A percentile compares a stretch with the other conserved stretches of the same genome.
These are phyloP conservation scores for Brassica balearica DNA, from an alignment of 441 rosid genomes.

Conservation along the genomic window DNA sequence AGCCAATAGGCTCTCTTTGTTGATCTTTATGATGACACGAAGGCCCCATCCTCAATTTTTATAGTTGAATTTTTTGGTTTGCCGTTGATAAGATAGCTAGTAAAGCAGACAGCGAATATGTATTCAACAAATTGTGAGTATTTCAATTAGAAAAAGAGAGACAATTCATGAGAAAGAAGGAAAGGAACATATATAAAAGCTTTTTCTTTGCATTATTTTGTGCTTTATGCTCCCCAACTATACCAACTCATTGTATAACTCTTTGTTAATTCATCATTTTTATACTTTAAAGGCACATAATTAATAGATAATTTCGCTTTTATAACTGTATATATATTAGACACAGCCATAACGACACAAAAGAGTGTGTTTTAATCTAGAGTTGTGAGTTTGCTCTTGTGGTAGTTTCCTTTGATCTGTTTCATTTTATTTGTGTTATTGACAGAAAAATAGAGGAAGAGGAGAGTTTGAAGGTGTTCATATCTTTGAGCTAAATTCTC, in stretches of 20 bases:
- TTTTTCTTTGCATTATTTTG: conserved; percentile 30
- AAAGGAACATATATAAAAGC: conserved; percentile 21
- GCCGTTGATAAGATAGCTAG: conserved; percentile 26
- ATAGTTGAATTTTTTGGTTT: background rate
- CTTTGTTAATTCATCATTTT: background rate
- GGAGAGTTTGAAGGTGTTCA: background rate
- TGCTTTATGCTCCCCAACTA: conserved; percentile 17
- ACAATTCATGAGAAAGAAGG: background rate
- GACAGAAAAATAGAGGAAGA: background rate
- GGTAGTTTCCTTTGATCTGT: no score
- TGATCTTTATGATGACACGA: conserved; percentile 32
- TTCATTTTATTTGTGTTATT: background rate
- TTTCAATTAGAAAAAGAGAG: background rate
- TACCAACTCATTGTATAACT: conserved; percentile 12
- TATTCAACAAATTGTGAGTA: conserved; percentile 11
- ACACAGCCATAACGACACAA: conserved; percentile 30
- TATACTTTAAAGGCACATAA: conserved; percentile 15
- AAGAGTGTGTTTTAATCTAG: conserved; percentile 18
- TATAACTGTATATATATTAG: background rate
- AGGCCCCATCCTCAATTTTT: conserved; percentile 38
- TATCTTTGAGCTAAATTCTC: conserved; percentile 1
- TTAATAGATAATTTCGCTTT: background rate
- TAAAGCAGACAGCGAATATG: conserved; percentile 39
- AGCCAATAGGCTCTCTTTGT: conserved; percentile 33
- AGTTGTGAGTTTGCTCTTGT: no score